A percentile compares a stretch with the other conserved stretches of the same genome.
These are phyloP conservation scores for Wolfiporia cocos DNA, from an alignment of 1,284 basidiomycete species.

Conservation along the genomic window DNA sequence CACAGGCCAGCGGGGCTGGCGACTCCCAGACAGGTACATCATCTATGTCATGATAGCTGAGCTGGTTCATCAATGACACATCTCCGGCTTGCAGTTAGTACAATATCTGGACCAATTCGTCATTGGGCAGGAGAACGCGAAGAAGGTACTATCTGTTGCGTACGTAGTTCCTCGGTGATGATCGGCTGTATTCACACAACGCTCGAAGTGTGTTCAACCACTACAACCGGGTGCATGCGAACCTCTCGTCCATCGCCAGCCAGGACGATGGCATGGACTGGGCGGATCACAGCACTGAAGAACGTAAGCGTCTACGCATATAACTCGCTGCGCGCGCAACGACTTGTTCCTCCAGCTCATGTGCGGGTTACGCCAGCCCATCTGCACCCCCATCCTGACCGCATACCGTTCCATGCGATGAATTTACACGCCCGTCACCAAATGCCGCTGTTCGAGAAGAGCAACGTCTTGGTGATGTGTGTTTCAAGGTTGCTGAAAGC, in stretches of 20 bases:
- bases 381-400: conserved; percentile 47
- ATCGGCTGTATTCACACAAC: conserved; percentile 8
- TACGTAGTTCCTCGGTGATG: conserved; percentile 12
- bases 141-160: conserved; percentile 81
- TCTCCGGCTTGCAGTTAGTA: conserved; percentile 50
- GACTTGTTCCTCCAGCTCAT: conserved; percentile 19
- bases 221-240: conserved; percentile 76
- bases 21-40: conserved; percentile 63
- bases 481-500: conserved; percentile 18
- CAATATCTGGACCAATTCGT: conserved; percentile 86
- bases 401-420: conserved; percentile 29
- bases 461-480: conserved; percentile 86
- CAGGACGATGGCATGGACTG: conserved; percentile 26
- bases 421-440: conserved; percentile 37
- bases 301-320: conserved; percentile 29
- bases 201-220: conserved; percentile 81
- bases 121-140: conserved; percentile 89
- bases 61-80: neutral
- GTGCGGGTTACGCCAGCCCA: conserved; percentile 43
- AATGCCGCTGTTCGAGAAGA: conserved; percentile 81
- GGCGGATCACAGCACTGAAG: conserved; percentile 20
- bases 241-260: conserved; percentile 44
- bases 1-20: conserved; percentile 41
- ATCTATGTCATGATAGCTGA: neutral
- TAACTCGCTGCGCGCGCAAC: neutral